Conservation (phyloP, 2,329 filamentous ascomycete genomes). For the Alternaria sp. region DNA sequence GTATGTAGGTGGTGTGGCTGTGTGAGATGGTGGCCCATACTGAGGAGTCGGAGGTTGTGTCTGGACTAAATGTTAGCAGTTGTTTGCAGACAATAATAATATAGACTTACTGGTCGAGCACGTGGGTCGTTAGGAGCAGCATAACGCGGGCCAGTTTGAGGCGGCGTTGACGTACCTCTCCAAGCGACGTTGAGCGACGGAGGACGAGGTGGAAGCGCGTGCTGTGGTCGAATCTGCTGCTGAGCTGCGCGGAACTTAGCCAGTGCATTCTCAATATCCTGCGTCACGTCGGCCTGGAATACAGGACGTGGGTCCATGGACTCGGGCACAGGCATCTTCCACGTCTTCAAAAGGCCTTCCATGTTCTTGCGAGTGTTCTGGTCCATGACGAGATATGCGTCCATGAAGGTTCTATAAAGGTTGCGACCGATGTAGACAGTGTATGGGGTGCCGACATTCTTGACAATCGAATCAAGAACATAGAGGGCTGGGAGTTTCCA, state of each 20-base stretch:
- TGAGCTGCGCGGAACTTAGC: slow-evolving; percentile 79
- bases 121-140: slow-evolving; percentile 46
- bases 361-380: slow-evolving; percentile 84
- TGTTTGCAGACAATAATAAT: not conserved
- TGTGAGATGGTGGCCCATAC: slow-evolving; percentile 36
- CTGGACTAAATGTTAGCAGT: slow-evolving; percentile 22
- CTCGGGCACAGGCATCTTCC: slow-evolving; percentile 96
- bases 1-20: slow-evolving; percentile 38
- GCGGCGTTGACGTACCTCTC: slow-evolving; percentile 79
- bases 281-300: slow-evolving; percentile 85
- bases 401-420: slow-evolving; percentile 95
- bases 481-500: slow-evolving; percentile 97
- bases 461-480: slow-evolving; percentile 96
- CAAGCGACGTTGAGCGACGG: slow-evolving; percentile 64
- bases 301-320: slow-evolving; percentile 93
- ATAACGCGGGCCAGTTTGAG: slow-evolving; percentile 53
- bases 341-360: slow-evolving; percentile 97
- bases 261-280: slow-evolving; percentile 91
- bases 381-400: slow-evolving; percentile 91
- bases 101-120: slow-evolving; percentile 47
- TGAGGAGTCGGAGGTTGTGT: slow-evolving; percentile 36
- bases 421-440: slow-evolving; percentile 93
- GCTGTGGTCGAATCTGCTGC: slow-evolving; percentile 59
- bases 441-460: slow-evolving; percentile 98
- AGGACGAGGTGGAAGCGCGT: slow-evolving; percentile 49